These are phyloP conservation scores for Tetrapisispora phaffii DNA, from an alignment of 805 yeast species.

Conservation along the genomic window DNA sequence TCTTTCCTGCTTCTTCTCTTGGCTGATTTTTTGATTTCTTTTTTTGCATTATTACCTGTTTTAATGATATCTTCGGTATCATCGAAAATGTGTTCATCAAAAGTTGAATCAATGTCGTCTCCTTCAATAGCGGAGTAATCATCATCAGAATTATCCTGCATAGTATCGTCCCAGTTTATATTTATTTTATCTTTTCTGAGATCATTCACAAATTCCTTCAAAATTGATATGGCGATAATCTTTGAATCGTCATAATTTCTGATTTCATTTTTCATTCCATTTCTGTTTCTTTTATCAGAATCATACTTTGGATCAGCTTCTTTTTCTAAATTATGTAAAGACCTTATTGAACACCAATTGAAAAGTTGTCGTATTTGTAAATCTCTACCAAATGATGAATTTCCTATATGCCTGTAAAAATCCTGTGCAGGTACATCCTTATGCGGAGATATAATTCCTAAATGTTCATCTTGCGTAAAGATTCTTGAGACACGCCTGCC, in stretches of 20 bases:
- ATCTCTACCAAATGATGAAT: constrained; percentile 21
- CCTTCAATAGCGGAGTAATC: not conserved
- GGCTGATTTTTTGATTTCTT: constrained; percentile 1
- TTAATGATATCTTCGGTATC: constrained; percentile 12
- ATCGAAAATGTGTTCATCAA: constrained; percentile 10
- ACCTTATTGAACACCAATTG: constrained; percentile 26
- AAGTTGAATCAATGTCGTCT: constrained; percentile 7
- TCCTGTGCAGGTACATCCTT: constrained; percentile 25
- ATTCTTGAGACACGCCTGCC: constrained; percentile 26
- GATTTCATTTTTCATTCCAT: not conserved
- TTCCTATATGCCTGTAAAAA: constrained; percentile 26
- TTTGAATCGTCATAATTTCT: constrained; percentile 8
- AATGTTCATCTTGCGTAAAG: constrained; percentile 16
- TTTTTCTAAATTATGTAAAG: constrained; percentile 15
- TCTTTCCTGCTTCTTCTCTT: constrained; percentile 3
- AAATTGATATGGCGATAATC: constrained; percentile 17
- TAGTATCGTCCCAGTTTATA: constrained; percentile 25
- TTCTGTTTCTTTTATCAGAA: not conserved
- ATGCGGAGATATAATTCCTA: constrained; percentile 24
- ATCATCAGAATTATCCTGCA: constrained; percentile 1
- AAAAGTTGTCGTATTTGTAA: constrained; percentile 25
- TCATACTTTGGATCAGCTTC: not conserved
- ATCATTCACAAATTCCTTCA: constrained; percentile 26
- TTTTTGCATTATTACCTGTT: constrained; percentile 1
- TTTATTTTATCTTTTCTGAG: constrained; percentile 18